phyloP scores from a whole-genome alignment of 176 grass and related monocot species.

The Metroxylon sagu region DNA sequence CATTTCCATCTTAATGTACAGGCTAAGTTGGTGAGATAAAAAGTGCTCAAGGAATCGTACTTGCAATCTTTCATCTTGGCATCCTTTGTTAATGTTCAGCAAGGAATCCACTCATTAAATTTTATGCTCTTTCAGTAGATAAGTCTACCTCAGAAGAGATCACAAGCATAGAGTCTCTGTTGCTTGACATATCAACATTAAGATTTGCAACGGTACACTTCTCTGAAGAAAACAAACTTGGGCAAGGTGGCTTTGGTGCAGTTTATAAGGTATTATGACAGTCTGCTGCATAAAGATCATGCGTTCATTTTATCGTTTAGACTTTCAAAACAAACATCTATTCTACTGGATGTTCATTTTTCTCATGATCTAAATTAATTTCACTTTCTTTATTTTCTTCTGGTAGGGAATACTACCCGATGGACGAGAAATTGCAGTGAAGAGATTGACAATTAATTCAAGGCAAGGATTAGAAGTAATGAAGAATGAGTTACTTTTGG shows the following conservation, averaged over 20 bases:
- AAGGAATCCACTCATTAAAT: no score
- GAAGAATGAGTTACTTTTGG: constrained; percentile 42
- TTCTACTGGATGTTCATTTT: no score
- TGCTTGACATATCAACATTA: constrained; percentile 44
- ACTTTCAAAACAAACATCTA: no score
- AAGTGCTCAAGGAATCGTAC: no score
- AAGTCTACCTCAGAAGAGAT: constrained; percentile 16
- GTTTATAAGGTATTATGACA: constrained; percentile 56
- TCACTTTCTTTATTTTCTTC: no score
- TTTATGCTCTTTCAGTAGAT: constrained; percentile 25
- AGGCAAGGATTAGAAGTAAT: constrained; percentile 60
- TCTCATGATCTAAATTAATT: no score
- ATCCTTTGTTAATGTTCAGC: no score
- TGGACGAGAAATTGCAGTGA: constrained; percentile 49
- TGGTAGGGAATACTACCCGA: constrained; percentile 43
- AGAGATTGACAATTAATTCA: constrained; percentile 47
- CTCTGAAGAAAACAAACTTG: constrained; percentile 45
- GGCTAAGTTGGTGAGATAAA: no score
- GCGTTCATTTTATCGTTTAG: no score
- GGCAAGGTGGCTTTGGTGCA: constrained; percentile 63
- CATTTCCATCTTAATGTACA: no score
- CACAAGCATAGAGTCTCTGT: constrained; percentile 36
- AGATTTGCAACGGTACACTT: constrained; percentile 50
- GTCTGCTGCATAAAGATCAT: no score
- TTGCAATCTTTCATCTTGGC: no score